Evolutionary conservation across 306 rosid genomes (phyloP), one percentile per base, ranked within the genome.

Genomic region (Ammopiptanthus mongolicus): DNA sequence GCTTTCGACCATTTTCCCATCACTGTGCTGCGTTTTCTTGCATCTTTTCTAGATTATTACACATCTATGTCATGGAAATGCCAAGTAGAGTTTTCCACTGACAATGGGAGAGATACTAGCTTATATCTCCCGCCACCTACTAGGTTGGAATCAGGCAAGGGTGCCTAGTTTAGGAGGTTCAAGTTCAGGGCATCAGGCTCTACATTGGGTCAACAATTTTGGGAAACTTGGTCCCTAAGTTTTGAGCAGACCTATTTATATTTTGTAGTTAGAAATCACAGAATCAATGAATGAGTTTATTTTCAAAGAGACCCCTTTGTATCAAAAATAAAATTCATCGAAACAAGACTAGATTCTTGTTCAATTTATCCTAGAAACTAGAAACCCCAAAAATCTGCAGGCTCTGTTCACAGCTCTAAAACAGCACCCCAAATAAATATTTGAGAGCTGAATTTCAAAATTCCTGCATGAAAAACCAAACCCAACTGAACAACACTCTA

Each of bases 1-100:
- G 44, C 10, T 37, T 37, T 37, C 44, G 8, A 37, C 44, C 2
- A 37, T 37, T 37, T 37, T 8, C 8, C 44, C 44, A 37, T 37
- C 12, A 37, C 11, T 8, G 8, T 37, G 12, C 12, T 37, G 44
- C 0, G 12, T 7, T 37, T 37, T 37, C 44, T 8, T 37, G 44
- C 44, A 8, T 37, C 2, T 37, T 37, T 37, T 37, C 3, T 2
- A 37, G 44, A 37, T 37, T 37, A 1, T 37, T 37, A 37, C 10
- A 37, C 44, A 37, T 37, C 48, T 48, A 56, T 1, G 11, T 19
- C 67, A 65, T 25, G 19, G 5, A 55, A 46, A 55, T 74, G 25
- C 9, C 36, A 22, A 12, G 62, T 50, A 74, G 63, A 22, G 63
- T 75, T 75, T 73, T 41, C 78, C 36, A 60, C 19, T 17, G 51